A percentile compares a stretch with the other conserved stretches of the same genome.
Evolutionary conservation across 495 filamentous ascomycete genomes (phyloP).

Genomic region (Penicillium alfredii): DNA sequence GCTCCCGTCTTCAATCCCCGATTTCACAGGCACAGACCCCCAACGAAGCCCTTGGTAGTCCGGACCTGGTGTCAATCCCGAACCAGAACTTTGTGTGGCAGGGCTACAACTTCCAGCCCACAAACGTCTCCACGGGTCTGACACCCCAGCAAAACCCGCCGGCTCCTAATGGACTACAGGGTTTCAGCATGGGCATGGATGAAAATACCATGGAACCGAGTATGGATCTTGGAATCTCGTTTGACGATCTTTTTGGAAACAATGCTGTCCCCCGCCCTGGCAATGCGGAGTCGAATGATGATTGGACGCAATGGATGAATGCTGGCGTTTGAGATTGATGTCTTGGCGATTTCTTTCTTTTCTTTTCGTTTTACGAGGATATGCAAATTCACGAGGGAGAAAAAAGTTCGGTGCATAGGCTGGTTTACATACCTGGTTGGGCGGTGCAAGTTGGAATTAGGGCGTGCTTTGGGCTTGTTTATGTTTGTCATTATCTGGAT

Average conservation of each 20-base stretch:
- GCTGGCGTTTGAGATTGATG: slow-evolving; percentile 6
- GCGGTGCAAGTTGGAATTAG: no score
- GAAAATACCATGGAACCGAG: slow-evolving; percentile 30
- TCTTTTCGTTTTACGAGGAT: slow-evolving; percentile 14
- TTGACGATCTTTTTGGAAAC: slow-evolving; percentile 43
- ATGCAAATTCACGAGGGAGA: slow-evolving; percentile 20
- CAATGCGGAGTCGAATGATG: slow-evolving; percentile 26
- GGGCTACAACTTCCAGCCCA: slow-evolving; percentile 35
- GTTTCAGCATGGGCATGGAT: slow-evolving; percentile 28
- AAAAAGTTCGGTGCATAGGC: slow-evolving; percentile 11
- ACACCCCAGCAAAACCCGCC: slow-evolving; percentile 16
- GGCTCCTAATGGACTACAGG: slow-evolving; percentile 14
- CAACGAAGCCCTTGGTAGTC: slow-evolving; percentile 33
- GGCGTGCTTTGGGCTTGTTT: no score
- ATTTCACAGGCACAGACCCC: slow-evolving; percentile 31
- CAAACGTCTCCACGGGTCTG: slow-evolving; percentile 14
- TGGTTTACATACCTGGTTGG: no score
- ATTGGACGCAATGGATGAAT: slow-evolving; percentile 44
- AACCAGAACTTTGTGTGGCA: slow-evolving; percentile 44
- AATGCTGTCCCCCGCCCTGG: slow-evolving; percentile 18
- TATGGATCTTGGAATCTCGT: slow-evolving; percentile 33
- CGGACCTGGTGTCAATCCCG: slow-evolving; percentile 42
- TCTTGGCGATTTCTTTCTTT: background rate
- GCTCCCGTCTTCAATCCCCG: slow-evolving; percentile 31
- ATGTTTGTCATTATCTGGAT: no score